Base-by-base conservation (phyloP, 495 filamentous ascomycete genomes). In the Cercophora scortea region DNA sequence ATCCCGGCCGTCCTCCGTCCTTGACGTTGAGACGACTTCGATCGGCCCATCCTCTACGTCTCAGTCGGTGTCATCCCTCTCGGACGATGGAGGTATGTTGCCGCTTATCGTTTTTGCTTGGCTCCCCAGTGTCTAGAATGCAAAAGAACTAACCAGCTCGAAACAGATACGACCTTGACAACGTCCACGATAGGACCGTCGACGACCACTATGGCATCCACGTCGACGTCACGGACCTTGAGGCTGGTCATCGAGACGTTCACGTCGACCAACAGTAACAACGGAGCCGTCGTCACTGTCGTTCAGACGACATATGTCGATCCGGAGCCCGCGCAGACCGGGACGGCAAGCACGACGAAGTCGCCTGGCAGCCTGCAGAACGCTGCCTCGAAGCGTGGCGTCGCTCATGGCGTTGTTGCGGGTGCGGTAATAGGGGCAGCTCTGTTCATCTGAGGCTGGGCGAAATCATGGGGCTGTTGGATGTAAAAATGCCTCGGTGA, bases 321-420 rank as follows among this genome's bases (percentile, higher is more conserved):
- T 12, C 57, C 54, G 6, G 54, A 56, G 8, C 54, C 56, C 1
- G 40, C 13, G 1, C 34, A 48, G 15, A 53, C 52, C 9, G 19
- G 10, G 1, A 55, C 54, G 18, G 38, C 42, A 35, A 46, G 51
- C 42, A 57, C 59, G 8, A 50, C 57, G 3, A 58, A 46, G 34
- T 41, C 57, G 2, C 39, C 54, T 2, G 64, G 65, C 12, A 66
- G 56, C 32, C 61, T 76, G 10, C 73, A 75, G 51, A 71, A 67
- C n/a, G 42, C 32, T 10, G 63, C 62, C 53, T 32, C 47, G 53
- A 8, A 32, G 12, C 57, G 52, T 6, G 49, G 53, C 32, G 50
- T 50, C 33, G 53, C 54, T 1, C 45, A 55, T 8, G 52, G 53
- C n/a, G 56, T 53, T n/a, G 10, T 66, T 17, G 18, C 68, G 32